phyloP scores from a whole-genome alignment of 208 protist genomes.

The Tritrichomonas foetus region DNA sequence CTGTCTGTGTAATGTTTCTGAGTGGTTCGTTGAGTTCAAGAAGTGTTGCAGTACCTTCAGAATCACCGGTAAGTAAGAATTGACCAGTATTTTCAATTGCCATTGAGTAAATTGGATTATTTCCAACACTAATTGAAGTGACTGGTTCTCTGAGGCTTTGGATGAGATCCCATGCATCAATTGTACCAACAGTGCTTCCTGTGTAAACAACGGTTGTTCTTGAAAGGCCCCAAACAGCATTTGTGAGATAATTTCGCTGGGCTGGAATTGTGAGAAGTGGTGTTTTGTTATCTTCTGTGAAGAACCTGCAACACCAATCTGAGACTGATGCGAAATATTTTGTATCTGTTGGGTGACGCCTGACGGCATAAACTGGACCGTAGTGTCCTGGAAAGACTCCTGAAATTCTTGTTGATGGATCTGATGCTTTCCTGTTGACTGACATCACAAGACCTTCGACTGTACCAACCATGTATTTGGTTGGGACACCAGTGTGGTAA shows the following conservation, averaged over 20 bases:
- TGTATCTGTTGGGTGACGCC: conserved; percentile 29
- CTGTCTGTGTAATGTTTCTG: background rate
- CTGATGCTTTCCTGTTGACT: background rate
- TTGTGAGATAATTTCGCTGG: background rate
- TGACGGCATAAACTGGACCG: background rate
- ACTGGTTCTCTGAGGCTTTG: background rate
- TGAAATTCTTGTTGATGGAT: background rate
- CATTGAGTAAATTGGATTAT: background rate
- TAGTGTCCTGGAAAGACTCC: background rate
- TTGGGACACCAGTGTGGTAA: conserved; percentile 40
- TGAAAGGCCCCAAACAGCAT: background rate
- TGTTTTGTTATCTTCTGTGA: conserved; percentile 40
- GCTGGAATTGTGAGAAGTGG: background rate
- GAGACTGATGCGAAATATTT: background rate
- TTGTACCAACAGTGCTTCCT: background rate
- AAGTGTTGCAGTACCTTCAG: background rate
- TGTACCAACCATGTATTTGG: conserved; percentile 36
- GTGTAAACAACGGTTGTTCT: conserved; percentile 1
- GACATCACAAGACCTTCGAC: background rate
- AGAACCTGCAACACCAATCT: background rate
- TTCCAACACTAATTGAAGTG: background rate
- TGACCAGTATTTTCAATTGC: background rate
- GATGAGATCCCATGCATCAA: conserved; percentile 23
- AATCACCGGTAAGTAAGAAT: background rate
- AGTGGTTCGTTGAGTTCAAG: background rate